Base-by-base conservation (phyloP, 2,329 filamentous ascomycete species). In the Alternaria angustiovoidea region DNA sequence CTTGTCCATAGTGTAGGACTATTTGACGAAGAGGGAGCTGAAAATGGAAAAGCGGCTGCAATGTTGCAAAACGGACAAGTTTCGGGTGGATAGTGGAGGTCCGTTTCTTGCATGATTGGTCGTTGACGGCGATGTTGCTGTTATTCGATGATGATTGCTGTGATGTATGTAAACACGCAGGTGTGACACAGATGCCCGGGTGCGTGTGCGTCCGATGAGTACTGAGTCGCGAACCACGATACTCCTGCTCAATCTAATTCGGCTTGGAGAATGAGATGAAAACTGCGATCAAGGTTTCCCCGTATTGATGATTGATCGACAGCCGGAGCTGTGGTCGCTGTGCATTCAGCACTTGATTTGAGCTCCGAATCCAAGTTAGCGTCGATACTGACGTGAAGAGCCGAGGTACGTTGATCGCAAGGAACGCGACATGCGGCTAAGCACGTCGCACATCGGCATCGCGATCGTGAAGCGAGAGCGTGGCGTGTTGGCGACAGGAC, bases 21-120 rank as follows among this genome's bases (percentile, higher is more conserved):
- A n/a, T 47, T 36, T 42, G 18, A n/a, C 7, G 18, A 36, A 22
- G 46, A 41, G 5, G 18, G 46, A 7, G n/a, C 38, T 22, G 66
- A 61, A 20, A 61, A 59, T 2, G 83, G 82, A 68, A 86, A 85
- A 34, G 84, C 80, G 36, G 76, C 66, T 22, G 85, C 82, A 63
- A 88, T 88, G 58, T 74, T 81, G 79, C 87, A 89, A 75, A 89
- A 89, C 16, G 86, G 84, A 71, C 87, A 89, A 41, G 73, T 47
- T 30, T 80, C 72, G 1, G 69, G 59, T 6, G 81, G 80, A 68
- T 83, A 83, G 55, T 78, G 74, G 3, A 73, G 68, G 39, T 76
- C 74, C 5, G 67, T 61, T 65, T 75, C 73, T 47, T 71, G 68
- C 72, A 75, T 75, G 4, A 20, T n/a, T 43, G 42, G 18, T 18